These are phyloP conservation scores for Neopestalotiopsis rosae DNA, from an alignment of 2,329 filamentous ascomycete genomes.

Conservation along the genomic window DNA sequence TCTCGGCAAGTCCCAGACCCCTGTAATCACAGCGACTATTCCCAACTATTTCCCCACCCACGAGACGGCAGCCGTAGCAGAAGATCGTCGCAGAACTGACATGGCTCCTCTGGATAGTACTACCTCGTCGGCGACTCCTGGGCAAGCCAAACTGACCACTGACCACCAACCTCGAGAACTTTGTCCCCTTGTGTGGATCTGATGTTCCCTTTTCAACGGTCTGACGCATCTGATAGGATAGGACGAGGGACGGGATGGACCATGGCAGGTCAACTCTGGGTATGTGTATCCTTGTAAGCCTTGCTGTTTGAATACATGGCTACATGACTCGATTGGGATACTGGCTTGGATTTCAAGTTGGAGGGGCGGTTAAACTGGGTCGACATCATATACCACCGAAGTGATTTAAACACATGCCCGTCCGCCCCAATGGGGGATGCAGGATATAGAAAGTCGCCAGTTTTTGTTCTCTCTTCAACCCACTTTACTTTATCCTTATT, in stretches of 20 bases:
- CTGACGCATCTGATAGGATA: slow-evolving; percentile 5
- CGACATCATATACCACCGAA: background rate
- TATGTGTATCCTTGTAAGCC: background rate
- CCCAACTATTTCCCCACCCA: slow-evolving; percentile 20
- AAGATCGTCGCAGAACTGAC: slow-evolving; percentile 20
- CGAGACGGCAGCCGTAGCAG: slow-evolving; percentile 21
- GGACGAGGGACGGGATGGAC: background rate
- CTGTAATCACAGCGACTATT: slow-evolving; percentile 15
- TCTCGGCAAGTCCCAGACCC: slow-evolving; percentile 3
- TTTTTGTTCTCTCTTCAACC: slow-evolving; percentile 17
- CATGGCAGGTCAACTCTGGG: background rate
- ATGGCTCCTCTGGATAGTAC: background rate
- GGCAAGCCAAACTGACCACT: background rate
- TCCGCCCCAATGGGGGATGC: background rate
- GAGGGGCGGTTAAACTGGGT: background rate
- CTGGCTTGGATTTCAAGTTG: background rate
- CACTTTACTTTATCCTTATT: slow-evolving; percentile 16
- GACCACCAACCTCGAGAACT: background rate
- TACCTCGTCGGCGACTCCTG: background rate
- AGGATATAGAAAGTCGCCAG: background rate
- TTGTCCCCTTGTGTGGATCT: slow-evolving; percentile 14
- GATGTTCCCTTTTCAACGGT: background rate
- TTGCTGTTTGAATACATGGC: no score
- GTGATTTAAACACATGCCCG: background rate
- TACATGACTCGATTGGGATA: background rate